phyloP scores from a whole-genome alignment of 371 early-diverging fungal species.

The Cokeromyces recurvatus region DNA sequence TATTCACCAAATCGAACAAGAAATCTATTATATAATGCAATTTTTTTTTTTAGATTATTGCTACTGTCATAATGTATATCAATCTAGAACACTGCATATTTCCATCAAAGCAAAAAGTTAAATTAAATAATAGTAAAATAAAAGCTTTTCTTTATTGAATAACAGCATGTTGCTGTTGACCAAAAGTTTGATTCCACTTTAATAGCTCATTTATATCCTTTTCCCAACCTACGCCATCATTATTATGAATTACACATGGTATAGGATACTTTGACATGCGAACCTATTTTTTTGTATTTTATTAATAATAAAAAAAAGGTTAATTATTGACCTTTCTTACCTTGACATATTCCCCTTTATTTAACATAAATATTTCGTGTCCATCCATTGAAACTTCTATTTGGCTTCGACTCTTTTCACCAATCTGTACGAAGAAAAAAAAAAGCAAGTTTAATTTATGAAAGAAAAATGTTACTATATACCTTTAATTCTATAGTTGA shows the following conservation, averaged over 20 bases:
- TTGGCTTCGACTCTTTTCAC: constrained; percentile 55
- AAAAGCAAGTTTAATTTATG: neutral
- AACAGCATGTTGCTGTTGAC: too few species aligned
- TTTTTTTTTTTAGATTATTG: too few species aligned
- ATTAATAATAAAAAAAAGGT: neutral
- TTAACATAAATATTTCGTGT: constrained; percentile 62
- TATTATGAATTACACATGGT: constrained; percentile 67
- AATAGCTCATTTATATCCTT: constrained; percentile 77
- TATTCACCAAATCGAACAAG: too few species aligned
- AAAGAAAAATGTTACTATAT: too few species aligned
- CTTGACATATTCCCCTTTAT: constrained; percentile 65
- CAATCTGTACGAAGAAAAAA: constrained; percentile 41
- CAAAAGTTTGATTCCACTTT: constrained; percentile 81
- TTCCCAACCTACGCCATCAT: constrained; percentile 68
- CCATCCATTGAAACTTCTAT: constrained; percentile 74
- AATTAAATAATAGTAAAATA: too few species aligned
- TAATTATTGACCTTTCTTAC: constrained; percentile 20
- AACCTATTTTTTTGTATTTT: constrained; percentile 35
- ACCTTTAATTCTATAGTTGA: constrained; percentile 65
- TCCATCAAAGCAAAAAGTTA: too few species aligned
- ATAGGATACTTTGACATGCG: constrained; percentile 76
- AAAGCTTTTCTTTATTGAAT: too few species aligned
- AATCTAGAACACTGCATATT: too few species aligned
- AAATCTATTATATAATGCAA: too few species aligned
- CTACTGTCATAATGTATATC: too few species aligned